Evolutionary conservation across 805 yeast genomes (phyloP), one percentile per base, ranked within the genome.

Genomic region (Saccharomycopsis oosterbeekiorum): DNA sequence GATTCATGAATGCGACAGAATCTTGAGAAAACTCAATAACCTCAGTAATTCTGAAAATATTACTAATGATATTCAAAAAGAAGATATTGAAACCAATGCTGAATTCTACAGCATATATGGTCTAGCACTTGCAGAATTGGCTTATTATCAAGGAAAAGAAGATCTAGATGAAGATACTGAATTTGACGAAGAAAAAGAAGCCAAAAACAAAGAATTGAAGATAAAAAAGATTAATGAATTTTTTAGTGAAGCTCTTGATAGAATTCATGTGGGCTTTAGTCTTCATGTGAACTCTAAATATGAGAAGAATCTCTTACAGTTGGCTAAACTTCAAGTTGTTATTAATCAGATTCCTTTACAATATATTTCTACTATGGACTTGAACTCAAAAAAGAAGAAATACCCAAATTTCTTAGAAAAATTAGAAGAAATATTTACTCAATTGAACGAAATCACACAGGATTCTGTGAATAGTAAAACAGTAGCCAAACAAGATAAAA

Each of bases 1-100:
- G 4, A 80, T 93, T n/a, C 97, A 92, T 68, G 97, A 93, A 70
- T 88, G 96, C 74, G 97, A 93, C 68, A 75, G 96, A 57, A 70
- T 90, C 40, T 76, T 91, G 65, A 77, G 92, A 69, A 77, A 61
- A 42, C 39, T 14, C 19, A 34, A 54, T 24, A 41, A 58, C 24
- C 4, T 19, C 5, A 74, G 75, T 8, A 68, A 68, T 42, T 43
- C 55, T 39, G 40, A 51, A 37, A 41, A 42, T 8, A 65, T 69
- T 54, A 65, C 69, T 43, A 62, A 60, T 5, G 70, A 68, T 34
- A 67, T 70, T 62, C 62, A 63, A 24, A 65, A 47, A 4, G 63
- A 61, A n/a, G 42, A 41, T 5, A 21, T 64, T 12, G 64, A 65
- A 59, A 61, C 80, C 34, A 77, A 80, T 34, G 82, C 80, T 41